Base-by-base conservation (phyloP, 176 grass and related monocot genomes). In the Chloris gayana region DNA sequence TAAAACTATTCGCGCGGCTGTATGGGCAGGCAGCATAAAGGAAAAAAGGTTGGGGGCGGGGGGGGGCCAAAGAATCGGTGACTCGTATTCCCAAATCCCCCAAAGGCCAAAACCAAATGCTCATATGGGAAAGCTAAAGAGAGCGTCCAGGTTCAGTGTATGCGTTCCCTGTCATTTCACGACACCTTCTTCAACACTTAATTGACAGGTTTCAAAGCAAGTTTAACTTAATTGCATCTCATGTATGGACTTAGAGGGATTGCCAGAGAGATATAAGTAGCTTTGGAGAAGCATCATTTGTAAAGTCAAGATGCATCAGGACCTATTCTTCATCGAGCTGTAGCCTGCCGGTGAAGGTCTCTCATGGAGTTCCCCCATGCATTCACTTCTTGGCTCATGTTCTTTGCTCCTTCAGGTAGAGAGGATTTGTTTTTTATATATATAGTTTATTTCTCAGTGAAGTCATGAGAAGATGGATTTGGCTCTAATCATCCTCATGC, bases 101-200 rank as follows among this genome's bases (percentile, higher is more conserved):
- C n/a, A n/a, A n/a, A n/a, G n/a, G n/a, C n/a, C n/a, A n/a, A n/a
- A n/a, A n/a, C n/a, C n/a, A n/a, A n/a, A n/a, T n/a, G n/a, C 74
- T 64, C 38, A 59, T 69, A 74, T 35, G 14, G n/a, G 61, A 84
- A 88, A 84, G 75, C 27, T 74, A 39, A 37, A 35, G 32, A 65
- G 59, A 83, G 74, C 41, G 89, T 94, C 92, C 63, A 94, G 86
- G 83, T 94, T 94, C 89, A 87, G 75, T 83, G 89, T 39, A 94
- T 33, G 67, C 53, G 21, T 76, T 39, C 58, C 38, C 32, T 61
- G 77, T 81, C 82, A 75, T 15, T 32, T 47, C 37, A 24, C 11
- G 58, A 69, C 42, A 67, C 65, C 56, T 18, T 70, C 56, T 68
- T 75, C 77, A 69, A 59, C 18, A 29, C 54, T 44, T 25, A 70